phyloP scores from a whole-genome alignment of 2,329 filamentous ascomycete species.

The Curvularia sp. region DNA sequence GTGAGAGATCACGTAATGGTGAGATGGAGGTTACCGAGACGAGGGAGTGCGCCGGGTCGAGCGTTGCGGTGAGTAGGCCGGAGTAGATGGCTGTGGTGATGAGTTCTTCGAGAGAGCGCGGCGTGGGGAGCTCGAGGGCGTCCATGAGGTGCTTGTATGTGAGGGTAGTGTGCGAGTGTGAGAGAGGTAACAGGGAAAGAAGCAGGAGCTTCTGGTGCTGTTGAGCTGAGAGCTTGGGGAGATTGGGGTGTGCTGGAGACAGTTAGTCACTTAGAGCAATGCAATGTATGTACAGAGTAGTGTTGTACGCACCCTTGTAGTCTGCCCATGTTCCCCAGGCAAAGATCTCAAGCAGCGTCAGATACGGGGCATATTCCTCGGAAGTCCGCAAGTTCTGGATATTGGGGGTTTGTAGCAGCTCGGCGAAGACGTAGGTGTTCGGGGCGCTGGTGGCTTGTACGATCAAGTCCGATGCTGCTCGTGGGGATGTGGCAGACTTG shows the following conservation, averaged over 20 bases:
- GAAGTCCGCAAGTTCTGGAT: slow-evolving; percentile 73
- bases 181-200: slow-evolving; percentile 84
- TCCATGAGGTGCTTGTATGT: slow-evolving; percentile 73
- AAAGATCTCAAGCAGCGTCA: slow-evolving; percentile 84
- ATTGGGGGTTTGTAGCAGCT: slow-evolving; percentile 82
- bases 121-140: slow-evolving; percentile 70
- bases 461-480: slow-evolving; percentile 85
- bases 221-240: slow-evolving; percentile 74
- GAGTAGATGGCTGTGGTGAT: slow-evolving; percentile 89
- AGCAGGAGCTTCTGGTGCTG: slow-evolving; percentile 89
- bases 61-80: slow-evolving; percentile 78
- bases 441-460: slow-evolving; percentile 86
- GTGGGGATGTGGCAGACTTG: slow-evolving; percentile 82
- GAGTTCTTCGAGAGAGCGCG: slow-evolving; percentile 80
- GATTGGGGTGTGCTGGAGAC: slow-evolving; percentile 53
- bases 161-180: slow-evolving; percentile 68
- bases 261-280: slow-evolving; percentile 8
- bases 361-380: slow-evolving; percentile 68
- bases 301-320: slow-evolving; percentile 65
- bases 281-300: not conserved
- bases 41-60: slow-evolving; percentile 77
- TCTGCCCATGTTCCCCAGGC: slow-evolving; percentile 87
- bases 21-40: slow-evolving; percentile 82
- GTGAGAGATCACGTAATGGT: slow-evolving; percentile 83
- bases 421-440: slow-evolving; percentile 90